Percentiles rank a stretch among this genome's conserved stretches.
Evolutionary conservation across 2,329 filamentous ascomycete species (phyloP).

Genomic region (Microcera coccophila): DNA sequence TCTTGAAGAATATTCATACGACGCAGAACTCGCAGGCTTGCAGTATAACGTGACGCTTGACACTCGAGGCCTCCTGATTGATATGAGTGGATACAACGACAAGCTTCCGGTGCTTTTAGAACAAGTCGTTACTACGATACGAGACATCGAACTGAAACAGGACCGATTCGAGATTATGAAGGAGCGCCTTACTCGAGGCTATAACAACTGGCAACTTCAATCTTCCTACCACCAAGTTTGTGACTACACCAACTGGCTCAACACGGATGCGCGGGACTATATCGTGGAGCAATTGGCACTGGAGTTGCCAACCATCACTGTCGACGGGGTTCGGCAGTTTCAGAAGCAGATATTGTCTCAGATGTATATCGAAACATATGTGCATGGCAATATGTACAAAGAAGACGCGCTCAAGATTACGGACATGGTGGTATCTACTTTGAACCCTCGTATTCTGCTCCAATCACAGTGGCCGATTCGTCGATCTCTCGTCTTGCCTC

Average conservation of each 20-base stretch:
- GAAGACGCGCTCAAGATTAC: constrained; percentile 86
- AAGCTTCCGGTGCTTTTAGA: constrained; percentile 88
- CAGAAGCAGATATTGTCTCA: constrained; percentile 77
- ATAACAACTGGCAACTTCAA: constrained; percentile 83
- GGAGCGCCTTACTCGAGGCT: constrained; percentile 70
- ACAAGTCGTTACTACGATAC: constrained; percentile 79
- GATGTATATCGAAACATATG: constrained; percentile 81
- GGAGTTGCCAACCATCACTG: constrained; percentile 71
- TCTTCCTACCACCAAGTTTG: constrained; percentile 87
- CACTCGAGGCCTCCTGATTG: constrained; percentile 69
- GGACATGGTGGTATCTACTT: constrained; percentile 71
- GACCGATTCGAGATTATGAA: constrained; percentile 90
- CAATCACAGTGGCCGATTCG: constrained; percentile 74
- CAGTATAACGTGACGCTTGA: constrained; percentile 75
- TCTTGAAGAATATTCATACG: constrained; percentile 89
- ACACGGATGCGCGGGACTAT: constrained; percentile 65
- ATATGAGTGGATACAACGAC: constrained; percentile 90
- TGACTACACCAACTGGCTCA: constrained; percentile 77
- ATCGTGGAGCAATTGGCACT: constrained; percentile 75
- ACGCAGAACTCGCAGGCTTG: constrained; percentile 87
- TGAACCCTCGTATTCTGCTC: constrained; percentile 72
- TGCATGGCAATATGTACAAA: constrained; percentile 90
- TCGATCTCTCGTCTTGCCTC: constrained; percentile 71
- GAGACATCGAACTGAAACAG: constrained; percentile 77
- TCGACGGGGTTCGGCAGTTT: constrained; percentile 71